phyloP scores from a whole-genome alignment of 2,329 filamentous ascomycete species.

The Botrytis fabae region DNA sequence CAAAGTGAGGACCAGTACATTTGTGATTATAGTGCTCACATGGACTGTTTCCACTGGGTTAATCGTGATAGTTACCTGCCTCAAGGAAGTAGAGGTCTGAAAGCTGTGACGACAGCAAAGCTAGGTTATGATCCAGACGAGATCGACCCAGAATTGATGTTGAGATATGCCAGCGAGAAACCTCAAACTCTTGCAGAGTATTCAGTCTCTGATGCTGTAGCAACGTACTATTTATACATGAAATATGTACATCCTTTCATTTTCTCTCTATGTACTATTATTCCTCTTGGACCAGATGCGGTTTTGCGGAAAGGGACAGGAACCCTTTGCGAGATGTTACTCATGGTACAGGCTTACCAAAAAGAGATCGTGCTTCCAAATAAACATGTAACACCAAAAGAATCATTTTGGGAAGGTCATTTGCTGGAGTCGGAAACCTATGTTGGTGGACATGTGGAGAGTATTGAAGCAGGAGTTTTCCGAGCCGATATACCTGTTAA shows the following conservation, averaged over 20 bases:
- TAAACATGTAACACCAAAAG: conserved; percentile 87
- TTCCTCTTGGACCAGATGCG: conserved; percentile 90
- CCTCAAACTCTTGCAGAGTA: conserved; percentile 96
- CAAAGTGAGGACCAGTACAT: conserved; percentile 88
- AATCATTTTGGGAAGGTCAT: conserved; percentile 96
- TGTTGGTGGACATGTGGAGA: conserved; percentile 97
- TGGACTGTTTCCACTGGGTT: conserved; percentile 99
- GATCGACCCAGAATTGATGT: conserved; percentile 96
- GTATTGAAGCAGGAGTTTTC: conserved; percentile 97
- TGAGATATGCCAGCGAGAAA: conserved; percentile 81
- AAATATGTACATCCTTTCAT: conserved; percentile 99
- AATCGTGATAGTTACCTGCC: conserved; percentile 97
- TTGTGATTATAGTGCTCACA: conserved; percentile 92
- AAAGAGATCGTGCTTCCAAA: conserved; percentile 92
- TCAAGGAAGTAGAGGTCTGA: conserved; percentile 93
- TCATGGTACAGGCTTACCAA: conserved; percentile 97
- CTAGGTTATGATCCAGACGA: conserved; percentile 98
- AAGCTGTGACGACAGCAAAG: conserved; percentile 96
- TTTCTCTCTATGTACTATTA: conserved; percentile 95
- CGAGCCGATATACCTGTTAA: conserved; percentile 93
- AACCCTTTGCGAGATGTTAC: conserved; percentile 97
- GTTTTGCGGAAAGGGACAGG: conserved; percentile 93
- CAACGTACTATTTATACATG: conserved; percentile 99
- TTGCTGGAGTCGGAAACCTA: conserved; percentile 96
- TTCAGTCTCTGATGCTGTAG: conserved; percentile 97